Conservation (phyloP, 2,329 filamentous ascomycete species). For the Venturia pyrina region DNA sequence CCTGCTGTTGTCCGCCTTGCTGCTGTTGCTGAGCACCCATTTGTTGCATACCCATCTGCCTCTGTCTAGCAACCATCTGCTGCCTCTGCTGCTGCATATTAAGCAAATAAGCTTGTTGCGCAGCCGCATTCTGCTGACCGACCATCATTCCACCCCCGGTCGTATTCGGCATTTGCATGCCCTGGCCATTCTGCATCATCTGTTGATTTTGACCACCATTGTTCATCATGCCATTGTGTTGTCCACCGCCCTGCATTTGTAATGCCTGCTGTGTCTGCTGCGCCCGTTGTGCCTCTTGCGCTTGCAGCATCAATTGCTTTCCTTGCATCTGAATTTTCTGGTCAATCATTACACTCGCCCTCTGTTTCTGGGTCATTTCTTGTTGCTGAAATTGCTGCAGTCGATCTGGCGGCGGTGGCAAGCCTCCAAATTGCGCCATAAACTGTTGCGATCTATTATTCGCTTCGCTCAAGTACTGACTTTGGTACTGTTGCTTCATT, state of each 20-base stretch:
- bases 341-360: not conserved
- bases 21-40: conserved; percentile 10
- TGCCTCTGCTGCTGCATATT: conserved; percentile 25
- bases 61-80: conserved; percentile 15
- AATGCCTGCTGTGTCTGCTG: not conserved
- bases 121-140: not conserved
- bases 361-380: not conserved
- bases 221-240: conserved; percentile 19
- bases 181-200: conserved; percentile 11
- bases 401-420: not conserved
- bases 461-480: conserved; percentile 14
- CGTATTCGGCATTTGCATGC: conserved; percentile 12
- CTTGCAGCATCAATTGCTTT: conserved; percentile 16
- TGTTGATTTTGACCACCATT: conserved; percentile 14
- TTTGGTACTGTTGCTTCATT: conserved; percentile 22
- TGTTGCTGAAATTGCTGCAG: not conserved
- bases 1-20: not conserved
- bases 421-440: not conserved
- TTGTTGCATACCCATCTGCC: conserved; percentile 15
- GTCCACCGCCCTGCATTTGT: conserved; percentile 16
- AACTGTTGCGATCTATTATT: conserved; percentile 13
- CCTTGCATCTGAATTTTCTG: conserved; percentile 14
- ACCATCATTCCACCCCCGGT: not conserved
- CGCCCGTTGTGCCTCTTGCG: conserved; percentile 15
- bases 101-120: conserved; percentile 15